phyloP scores from a whole-genome alignment of 495 filamentous ascomycete genomes.

The Podospora sp. region DNA sequence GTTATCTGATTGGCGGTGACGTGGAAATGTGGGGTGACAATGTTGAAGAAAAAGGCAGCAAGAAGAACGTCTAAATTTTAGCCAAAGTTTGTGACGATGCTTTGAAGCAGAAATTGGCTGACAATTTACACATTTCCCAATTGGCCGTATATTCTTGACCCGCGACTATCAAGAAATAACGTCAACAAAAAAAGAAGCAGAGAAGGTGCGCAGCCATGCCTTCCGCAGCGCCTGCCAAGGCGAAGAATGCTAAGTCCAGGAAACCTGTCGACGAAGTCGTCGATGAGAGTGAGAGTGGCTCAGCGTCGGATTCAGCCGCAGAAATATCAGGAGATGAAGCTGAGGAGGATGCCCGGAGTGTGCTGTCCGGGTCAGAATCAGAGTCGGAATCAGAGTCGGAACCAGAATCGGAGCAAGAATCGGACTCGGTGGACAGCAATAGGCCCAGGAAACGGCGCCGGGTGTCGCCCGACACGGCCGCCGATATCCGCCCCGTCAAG shows the following conservation, averaged over 20 bases:
- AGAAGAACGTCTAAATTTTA: neutral
- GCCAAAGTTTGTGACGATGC: neutral
- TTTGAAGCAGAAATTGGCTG: constrained; percentile 13
- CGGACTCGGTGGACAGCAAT: constrained; percentile 50
- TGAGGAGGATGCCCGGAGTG: neutral
- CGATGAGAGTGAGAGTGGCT: constrained; percentile 7
- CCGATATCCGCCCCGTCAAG: constrained; percentile 20
- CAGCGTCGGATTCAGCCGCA: constrained; percentile 10
- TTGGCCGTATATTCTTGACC: neutral
- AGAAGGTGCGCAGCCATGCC: constrained; percentile 25
- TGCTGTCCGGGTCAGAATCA: constrained; percentile 5
- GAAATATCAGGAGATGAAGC: neutral
- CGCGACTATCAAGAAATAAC: constrained; percentile 1
- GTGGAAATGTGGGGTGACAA: neutral
- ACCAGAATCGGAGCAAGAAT: constrained; percentile 24
- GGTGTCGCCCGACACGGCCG: constrained; percentile 34
- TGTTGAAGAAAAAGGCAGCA: neutral
- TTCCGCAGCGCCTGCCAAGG: constrained; percentile 22
- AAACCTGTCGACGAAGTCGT: constrained; percentile 8
- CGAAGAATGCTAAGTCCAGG: constrained; percentile 9
- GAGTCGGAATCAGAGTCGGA: constrained; percentile 22
- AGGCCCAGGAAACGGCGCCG: constrained; percentile 53
- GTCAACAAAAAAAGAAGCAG: neutral
- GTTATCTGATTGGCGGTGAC: constrained; percentile 1
- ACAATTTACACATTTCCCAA: constrained; percentile 1